Base-by-base conservation (phyloP, 148 eudicot genomes). In the Vaccinium macrocarpon region DNA sequence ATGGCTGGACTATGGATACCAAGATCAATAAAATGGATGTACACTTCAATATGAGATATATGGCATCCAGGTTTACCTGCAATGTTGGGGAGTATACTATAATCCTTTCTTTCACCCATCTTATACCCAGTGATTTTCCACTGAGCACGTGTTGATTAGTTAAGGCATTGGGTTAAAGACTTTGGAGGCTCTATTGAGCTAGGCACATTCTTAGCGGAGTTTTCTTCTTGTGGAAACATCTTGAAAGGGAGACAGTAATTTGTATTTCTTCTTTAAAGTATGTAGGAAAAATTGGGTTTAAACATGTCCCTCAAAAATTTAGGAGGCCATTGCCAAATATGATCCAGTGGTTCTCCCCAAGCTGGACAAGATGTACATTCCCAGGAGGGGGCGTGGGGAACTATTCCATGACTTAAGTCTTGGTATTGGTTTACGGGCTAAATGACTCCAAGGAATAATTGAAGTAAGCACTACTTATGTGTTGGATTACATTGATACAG, bases 361-460 rank as follows among this genome's bases (percentile, higher is more conserved):
- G 76, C 49, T 38, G 10, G 76, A 15, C 76, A 72, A 32, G 57
- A 10, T 23, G 80, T 35, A 11, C 35, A n/a, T 77, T 59, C 27
- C 6, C 13, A 48, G 49, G 32, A 76, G 18, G 52, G 16, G 53
- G 16, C 27, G 73, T 1, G 57, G 57, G 51, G 27, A 19, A 14
- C 46, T 15, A 19, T 42, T 51, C 56, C 38, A 27, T 68, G 73
- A 13, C 32, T 10, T 49, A 11, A 21, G 25, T 76, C 56, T 49
- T 49, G 18, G 73, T 11, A 15, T 75, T 50, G 56, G 21, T 23
- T 0, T 50, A 76, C 50, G 38, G n/a, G 8, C 57, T 7, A 50
- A 35, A 76, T 76, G 59, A 75, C 51, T 75, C 79, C n/a, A 75
- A 29, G 51, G 79, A 75, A 48, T 29, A 2, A 46, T 46, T 42